Conservation (phyloP, 441 rosid genomes). For the Eruca vesicaria region DNA sequence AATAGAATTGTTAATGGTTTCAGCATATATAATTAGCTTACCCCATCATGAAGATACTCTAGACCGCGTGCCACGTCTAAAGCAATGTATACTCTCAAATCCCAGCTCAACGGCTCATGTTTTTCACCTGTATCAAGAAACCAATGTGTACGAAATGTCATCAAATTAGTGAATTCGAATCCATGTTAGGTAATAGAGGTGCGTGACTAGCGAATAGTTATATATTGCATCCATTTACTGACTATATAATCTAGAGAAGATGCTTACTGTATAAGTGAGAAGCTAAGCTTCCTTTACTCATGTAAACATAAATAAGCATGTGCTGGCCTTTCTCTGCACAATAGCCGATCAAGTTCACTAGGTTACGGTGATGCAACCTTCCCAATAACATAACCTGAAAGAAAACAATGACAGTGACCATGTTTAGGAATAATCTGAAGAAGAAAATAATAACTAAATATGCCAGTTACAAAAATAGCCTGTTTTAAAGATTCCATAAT, state of each 20-base stretch:
- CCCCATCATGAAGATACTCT: conserved; percentile 99
- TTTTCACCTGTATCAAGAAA: conserved; percentile 53
- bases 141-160: background rate
- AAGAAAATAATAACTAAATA: background rate
- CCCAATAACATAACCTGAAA: conserved; percentile 88
- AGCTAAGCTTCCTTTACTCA: conserved; percentile 97
- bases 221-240: background rate
- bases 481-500: too few species aligned
- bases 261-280: conserved; percentile 92
- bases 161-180: background rate
- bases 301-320: conserved; percentile 92
- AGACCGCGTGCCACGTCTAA: conserved; percentile 93
- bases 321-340: conserved; percentile 95
- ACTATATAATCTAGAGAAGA: background rate
- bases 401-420: background rate
- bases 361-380: conserved; percentile 94
- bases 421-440: background rate
- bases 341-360: conserved; percentile 92
- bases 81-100: conserved; percentile 77
- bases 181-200: background rate
- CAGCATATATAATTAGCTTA: conserved; percentile 29
- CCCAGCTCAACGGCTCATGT: conserved; percentile 71
- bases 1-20: conserved; percentile 3
- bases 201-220: background rate
- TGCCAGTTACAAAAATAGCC: background rate